Conservation (phyloP, 345 rosid genomes). For the Draba incana region DNA sequence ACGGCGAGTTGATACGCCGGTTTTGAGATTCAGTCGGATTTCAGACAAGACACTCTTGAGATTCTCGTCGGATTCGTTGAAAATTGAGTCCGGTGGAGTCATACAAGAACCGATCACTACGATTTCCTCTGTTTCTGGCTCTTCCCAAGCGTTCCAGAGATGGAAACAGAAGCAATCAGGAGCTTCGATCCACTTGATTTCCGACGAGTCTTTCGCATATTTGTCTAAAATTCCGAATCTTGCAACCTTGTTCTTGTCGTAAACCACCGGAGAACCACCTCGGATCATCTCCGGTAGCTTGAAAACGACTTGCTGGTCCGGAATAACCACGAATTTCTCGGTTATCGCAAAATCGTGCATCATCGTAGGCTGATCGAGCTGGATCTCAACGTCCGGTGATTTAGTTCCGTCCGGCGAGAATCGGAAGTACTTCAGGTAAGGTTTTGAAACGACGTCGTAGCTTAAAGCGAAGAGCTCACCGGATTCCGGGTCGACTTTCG, state of each 20-base stretch:
- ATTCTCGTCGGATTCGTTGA: conserved; percentile 78
- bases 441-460: conserved; percentile 79
- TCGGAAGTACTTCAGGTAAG: conserved; percentile 73
- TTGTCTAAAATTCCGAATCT: conserved; percentile 80
- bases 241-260: conserved; percentile 69
- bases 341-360: conserved; percentile 90
- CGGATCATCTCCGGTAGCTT: conserved; percentile 74
- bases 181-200: conserved; percentile 67
- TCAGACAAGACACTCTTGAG: conserved; percentile 74
- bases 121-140: conserved; percentile 74
- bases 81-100: conserved; percentile 91
- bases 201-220: conserved; percentile 47
- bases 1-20: conserved; percentile 69
- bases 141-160: conserved; percentile 97
- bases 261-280: conserved; percentile 87
- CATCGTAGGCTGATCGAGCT: conserved; percentile 75
- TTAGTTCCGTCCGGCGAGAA: conserved; percentile 68
- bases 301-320: conserved; percentile 91
- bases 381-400: conserved; percentile 70
- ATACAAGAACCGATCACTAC: conserved; percentile 88
- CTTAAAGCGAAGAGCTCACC: conserved; percentile 76
- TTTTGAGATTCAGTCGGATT: conserved; percentile 66
- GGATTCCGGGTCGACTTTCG: conserved; percentile 74
- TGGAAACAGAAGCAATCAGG: conserved; percentile 94
- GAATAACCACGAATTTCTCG: conserved; percentile 72